These are phyloP conservation scores for Isabelozyma heimii DNA, from an alignment of 805 yeast species.

Conservation along the genomic window DNA sequence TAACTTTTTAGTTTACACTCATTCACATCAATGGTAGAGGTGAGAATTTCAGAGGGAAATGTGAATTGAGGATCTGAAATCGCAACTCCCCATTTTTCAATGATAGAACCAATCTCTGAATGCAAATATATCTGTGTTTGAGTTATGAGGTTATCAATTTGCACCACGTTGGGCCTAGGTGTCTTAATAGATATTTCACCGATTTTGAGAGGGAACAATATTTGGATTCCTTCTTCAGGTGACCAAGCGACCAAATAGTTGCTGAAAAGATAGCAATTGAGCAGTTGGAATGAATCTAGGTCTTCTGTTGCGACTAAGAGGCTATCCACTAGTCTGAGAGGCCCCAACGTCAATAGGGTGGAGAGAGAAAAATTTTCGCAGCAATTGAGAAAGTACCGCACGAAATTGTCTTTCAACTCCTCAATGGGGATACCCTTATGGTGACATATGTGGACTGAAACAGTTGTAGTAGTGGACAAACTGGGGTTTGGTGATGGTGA, in stretches of 20 bases:
- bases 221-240: slow-evolving; percentile 5
- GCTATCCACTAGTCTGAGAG: slow-evolving; percentile 34
- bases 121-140: slow-evolving; percentile 18
- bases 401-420: slow-evolving; percentile 22
- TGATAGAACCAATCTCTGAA: slow-evolving; percentile 25
- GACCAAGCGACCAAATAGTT: slow-evolving; percentile 28
- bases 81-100: slow-evolving; percentile 46
- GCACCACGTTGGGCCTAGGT: slow-evolving; percentile 22
- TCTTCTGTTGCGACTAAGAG: slow-evolving; percentile 20
- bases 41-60: slow-evolving; percentile 34
- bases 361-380: slow-evolving; percentile 21
- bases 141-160: slow-evolving; percentile 8
- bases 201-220: slow-evolving; percentile 8
- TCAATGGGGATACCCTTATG: slow-evolving; percentile 22
- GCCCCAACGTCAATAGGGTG: slow-evolving; percentile 28
- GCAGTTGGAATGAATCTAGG: neutral
- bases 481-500: slow-evolving; percentile 20
- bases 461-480: slow-evolving; percentile 13
- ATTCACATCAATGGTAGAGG: slow-evolving; percentile 25
- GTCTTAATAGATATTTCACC: slow-evolving; percentile 11
- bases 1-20: slow-evolving; percentile 1
- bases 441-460: slow-evolving; percentile 12
- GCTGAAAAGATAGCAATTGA: slow-evolving; percentile 29
- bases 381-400: slow-evolving; percentile 23
- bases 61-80: slow-evolving; percentile 27